Evolutionary conservation across 2,329 filamentous ascomycete species (phyloP).

Genomic region (Fusarium palustre): DNA sequence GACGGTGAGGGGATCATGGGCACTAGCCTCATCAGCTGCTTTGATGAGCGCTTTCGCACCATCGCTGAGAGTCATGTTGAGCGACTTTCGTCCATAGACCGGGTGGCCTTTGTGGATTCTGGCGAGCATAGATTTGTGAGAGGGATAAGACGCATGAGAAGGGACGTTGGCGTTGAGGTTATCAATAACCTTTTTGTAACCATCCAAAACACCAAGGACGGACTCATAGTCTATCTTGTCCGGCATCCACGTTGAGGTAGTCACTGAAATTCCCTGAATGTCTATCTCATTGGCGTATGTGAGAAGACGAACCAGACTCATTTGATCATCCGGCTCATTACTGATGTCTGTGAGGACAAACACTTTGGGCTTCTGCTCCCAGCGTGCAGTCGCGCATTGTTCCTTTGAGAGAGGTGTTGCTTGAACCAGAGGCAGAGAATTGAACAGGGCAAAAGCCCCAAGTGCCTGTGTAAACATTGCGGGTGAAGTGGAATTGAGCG

Average conservation of each 20-base stretch:
- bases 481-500: neutral
- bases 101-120: conserved; percentile 9
- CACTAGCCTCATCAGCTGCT: conserved; percentile 23
- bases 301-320: conserved; percentile 57
- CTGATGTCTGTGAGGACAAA: conserved; percentile 59
- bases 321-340: conserved; percentile 60
- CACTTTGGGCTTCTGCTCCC: conserved; percentile 46
- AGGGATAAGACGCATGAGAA: neutral
- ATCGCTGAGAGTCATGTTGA: conserved; percentile 40
- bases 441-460: conserved; percentile 17
- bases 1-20: conserved; percentile 59
- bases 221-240: conserved; percentile 47
- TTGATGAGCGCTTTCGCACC: conserved; percentile 58
- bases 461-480: conserved; percentile 12
- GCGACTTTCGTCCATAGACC: conserved; percentile 42
- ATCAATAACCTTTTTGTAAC: conserved; percentile 46
- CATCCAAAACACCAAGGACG: conserved; percentile 46
- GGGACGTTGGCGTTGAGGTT: conserved; percentile 24
- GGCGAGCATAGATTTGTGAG: neutral
- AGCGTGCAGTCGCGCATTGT: neutral
- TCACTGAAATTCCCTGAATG: conserved; percentile 57
- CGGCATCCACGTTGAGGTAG: conserved; percentile 59
- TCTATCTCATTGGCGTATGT: conserved; percentile 60
- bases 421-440: neutral
- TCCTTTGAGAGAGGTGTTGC: neutral